phyloP scores from a whole-genome alignment of 805 yeast species.

The Saturnispora saitoi region DNA sequence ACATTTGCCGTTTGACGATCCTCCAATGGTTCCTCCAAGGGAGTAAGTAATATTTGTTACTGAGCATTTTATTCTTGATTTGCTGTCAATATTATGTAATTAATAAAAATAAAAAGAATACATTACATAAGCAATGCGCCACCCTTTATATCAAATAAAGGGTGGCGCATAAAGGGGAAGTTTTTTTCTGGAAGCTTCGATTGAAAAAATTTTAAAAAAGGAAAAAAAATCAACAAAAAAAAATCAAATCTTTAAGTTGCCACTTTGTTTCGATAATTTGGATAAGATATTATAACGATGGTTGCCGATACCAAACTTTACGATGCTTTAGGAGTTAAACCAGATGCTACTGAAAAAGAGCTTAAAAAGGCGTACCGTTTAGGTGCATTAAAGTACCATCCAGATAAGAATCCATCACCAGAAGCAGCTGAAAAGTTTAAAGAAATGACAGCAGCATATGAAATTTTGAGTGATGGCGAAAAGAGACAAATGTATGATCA shows the following conservation, averaged over 20 bases:
- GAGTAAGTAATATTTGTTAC: background rate
- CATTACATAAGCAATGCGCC: background rate
- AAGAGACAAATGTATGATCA: slow-evolving; percentile 86
- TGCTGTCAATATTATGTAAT: background rate
- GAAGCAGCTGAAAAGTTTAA: slow-evolving; percentile 96
- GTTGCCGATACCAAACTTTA: slow-evolving; percentile 74
- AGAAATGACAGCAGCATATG: slow-evolving; percentile 82
- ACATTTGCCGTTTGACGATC: slow-evolving; percentile 1
- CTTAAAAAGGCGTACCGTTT: slow-evolving; percentile 78
- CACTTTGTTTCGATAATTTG: background rate
- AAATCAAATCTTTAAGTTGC: background rate
- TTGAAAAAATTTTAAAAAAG: background rate
- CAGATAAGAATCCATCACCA: slow-evolving; percentile 73
- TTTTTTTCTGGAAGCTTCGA: background rate
- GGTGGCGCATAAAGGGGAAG: background rate
- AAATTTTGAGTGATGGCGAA: slow-evolving; percentile 76
- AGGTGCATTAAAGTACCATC: slow-evolving; percentile 73
- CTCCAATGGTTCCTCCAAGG: slow-evolving; percentile 2
- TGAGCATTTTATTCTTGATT: background rate
- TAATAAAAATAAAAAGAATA: too few species aligned
- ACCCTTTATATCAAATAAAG: background rate
- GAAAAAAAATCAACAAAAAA: background rate
- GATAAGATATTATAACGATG: slow-evolving; percentile 34
- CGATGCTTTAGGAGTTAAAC: slow-evolving; percentile 64
- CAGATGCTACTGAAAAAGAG: slow-evolving; percentile 60